Conservation (phyloP, 2,329 filamentous ascomycete genomes). For the Camillea tinctor region DNA sequence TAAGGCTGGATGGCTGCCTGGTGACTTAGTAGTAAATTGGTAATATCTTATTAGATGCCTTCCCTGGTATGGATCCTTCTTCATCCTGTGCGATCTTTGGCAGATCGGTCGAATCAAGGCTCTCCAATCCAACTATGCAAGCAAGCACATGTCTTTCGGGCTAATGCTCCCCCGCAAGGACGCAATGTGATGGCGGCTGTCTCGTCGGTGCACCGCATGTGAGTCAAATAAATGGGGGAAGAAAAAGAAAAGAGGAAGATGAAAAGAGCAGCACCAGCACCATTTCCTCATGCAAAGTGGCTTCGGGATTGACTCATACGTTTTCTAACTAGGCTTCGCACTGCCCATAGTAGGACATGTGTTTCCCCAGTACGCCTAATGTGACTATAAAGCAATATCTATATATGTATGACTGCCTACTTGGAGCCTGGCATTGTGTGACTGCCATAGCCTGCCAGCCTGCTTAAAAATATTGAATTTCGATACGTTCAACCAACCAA, state of each 20-base stretch:
- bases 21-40: too few relatives aligned
- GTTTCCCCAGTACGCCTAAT: not conserved
- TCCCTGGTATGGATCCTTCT: not conserved
- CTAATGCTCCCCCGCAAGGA: not conserved
- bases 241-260: not conserved
- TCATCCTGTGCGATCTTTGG: not conserved
- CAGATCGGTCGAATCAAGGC: not conserved
- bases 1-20: not conserved
- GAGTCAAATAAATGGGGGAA: not conserved
- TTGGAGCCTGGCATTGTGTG: not conserved
- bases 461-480: not conserved
- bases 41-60: not conserved
- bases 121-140: not conserved
- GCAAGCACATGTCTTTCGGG: not conserved
- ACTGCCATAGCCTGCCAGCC: not conserved
- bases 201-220: not conserved
- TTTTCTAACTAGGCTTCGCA: not conserved
- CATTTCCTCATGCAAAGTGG: not conserved
- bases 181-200: not conserved
- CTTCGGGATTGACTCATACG: not conserved
- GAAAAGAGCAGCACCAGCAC: too few relatives aligned
- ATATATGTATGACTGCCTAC: not conserved
- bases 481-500: not conserved
- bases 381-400: not conserved
- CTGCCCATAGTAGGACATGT: not conserved